Evolutionary conservation across 257 asterid species (phyloP), one percentile per base, ranked within the genome.

Genomic region (Dorcoceras hygrometricum): DNA sequence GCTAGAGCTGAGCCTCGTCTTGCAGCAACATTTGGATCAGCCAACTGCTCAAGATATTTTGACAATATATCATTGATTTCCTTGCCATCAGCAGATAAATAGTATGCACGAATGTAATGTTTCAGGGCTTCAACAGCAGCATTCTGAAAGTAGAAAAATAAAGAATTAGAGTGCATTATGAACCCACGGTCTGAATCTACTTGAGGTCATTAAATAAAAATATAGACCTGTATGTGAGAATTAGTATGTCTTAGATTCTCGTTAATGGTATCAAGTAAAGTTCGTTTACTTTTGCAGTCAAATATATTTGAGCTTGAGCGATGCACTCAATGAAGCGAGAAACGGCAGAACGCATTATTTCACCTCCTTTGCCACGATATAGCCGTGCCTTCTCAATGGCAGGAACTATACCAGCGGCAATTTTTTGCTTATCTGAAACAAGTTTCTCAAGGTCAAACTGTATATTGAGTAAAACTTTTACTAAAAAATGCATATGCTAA

Each of bases 301-400:
- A 71, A 66, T 79, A 74, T 56, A 90, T 64, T 72, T 68, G 79
- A 66, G 93, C 92, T 70, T 31, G 66, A 65, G 97, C 86, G 70
- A 84, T 85, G 74, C 97, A 90, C 74, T 90, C 93, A 68, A 88
- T 88, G 81, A 85, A 90, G 72, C 91, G 96, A 63, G 96, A 94
- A 75, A 94, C 99, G 62, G 97, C 88, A 75, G 85, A 81, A 57
- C 99, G 96, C 99, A 90, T 90, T 69, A 94, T 90, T 82, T 94
- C 99, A 71, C 97, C 99, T 61, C 99, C 99, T 79, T 94, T 94
- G 68, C 99, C 97, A 55, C 99, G 96, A 82, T 90, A 90, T 32
- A 94, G 86, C 31, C 99, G 81, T 70, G 99, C 97, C 82, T 94
- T 94, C 81, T 94, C 99, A 80, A 94, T 94, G 77, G 95, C 90